These are phyloP conservation scores for Penicillium herquei DNA, from an alignment of 495 filamentous ascomycete species.

Conservation along the genomic window DNA sequence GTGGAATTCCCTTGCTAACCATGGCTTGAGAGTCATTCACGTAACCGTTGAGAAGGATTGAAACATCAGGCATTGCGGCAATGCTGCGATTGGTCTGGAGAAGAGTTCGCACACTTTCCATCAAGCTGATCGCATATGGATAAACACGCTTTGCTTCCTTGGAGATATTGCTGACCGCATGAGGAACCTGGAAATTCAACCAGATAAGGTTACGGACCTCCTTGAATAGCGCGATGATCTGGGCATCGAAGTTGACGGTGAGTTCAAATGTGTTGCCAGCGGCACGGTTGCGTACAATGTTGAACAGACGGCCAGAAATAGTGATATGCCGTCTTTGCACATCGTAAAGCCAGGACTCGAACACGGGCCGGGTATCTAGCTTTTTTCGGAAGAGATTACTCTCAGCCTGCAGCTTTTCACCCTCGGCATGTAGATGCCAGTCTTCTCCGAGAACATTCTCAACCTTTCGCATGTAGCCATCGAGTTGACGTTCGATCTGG, in stretches of 20 bases:
- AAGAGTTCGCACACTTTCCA: conserved; percentile 93
- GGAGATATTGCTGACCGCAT: conserved; percentile 88
- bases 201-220: conserved; percentile 96
- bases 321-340: conserved; percentile 81
- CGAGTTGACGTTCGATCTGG: conserved; percentile 92
- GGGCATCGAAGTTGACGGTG: conserved; percentile 91
- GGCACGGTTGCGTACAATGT: conserved; percentile 80
- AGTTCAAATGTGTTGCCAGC: conserved; percentile 84
- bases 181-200: conserved; percentile 89
- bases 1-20: conserved; percentile 78
- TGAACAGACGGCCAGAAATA: conserved; percentile 88
- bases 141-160: conserved; percentile 98
- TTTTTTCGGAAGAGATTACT: conserved; percentile 92
- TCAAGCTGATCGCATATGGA: conserved; percentile 93
- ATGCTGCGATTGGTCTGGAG: conserved; percentile 84
- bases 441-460: conserved; percentile 91
- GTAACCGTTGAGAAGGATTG: conserved; percentile 84
- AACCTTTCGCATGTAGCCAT: conserved; percentile 96
- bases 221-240: conserved; percentile 96
- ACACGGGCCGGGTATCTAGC: conserved; percentile 87
- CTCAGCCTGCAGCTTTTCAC: conserved; percentile 87
- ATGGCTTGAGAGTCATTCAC: conserved; percentile 81
- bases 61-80: conserved; percentile 75
- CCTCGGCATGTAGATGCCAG: conserved; percentile 91
- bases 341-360: conserved; percentile 91